Evolutionary conservation across 305 asterid species (phyloP), one percentile per base, ranked within the genome.

Genomic region (Solanum aculeatissimum): DNA sequence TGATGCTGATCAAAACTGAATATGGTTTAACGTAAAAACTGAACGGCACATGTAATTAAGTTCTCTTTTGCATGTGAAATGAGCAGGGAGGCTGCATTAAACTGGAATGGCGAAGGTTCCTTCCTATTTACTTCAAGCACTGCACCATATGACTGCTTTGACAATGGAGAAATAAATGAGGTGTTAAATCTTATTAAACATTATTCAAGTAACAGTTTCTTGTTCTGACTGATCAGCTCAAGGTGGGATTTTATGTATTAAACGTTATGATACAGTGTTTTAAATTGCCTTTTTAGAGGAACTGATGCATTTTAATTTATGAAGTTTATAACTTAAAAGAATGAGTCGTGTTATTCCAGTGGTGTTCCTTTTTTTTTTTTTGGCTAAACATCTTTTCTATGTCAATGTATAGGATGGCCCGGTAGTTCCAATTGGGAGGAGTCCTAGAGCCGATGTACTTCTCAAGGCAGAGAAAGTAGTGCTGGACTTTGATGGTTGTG

Each of bases 51-150:
- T 14, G 63, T 27, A 75, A 49, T 75, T 75, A 75, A 47, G 42
- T 16, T 49, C 81, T 49, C 82, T 27, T 75, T 75, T 49, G 63
- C 82, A 7, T 75, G 63, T 75, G 62, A 75, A 43, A 49, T 49
- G 82, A 49, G 43, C 90, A 97, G 99, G 91, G 98, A 91, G 82
- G 98, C 99, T 71, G 93, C 95, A 65, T 91, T 92, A 83, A 92
- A 86, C 65, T 97, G 99, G 99, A 95, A 90, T 47, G 98, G 98
- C 57, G 94, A 94, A 87, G 99, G 99, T 83, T 91, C 97, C 86
- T 97, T 97, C 89, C 87, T 95, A 18, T 95, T 97, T 86, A 97
- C 98, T 85, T 97, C 99, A 75, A 95, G 99, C 93, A 93, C 99
- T 35, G 99, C 98, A 82, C 97, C 93, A 60, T 97, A 92, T 85